A percentile compares a stretch with the other conserved stretches of the same genome.
phyloP scores from a whole-genome alignment of 2,329 filamentous ascomycete species.

The Diaporthe longicolla region DNA sequence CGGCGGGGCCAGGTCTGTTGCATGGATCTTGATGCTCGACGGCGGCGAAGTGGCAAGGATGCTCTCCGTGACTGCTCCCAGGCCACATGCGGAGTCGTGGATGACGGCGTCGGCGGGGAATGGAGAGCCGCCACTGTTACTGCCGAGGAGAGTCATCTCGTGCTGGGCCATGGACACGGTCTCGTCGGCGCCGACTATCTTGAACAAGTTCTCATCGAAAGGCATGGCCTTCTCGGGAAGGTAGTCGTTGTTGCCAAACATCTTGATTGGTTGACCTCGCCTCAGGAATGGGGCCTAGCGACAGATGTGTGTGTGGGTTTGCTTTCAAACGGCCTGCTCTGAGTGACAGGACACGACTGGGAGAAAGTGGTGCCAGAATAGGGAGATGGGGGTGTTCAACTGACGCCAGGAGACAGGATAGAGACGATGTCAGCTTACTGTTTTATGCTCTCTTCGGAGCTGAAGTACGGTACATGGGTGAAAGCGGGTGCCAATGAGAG shows the following conservation, averaged over 20 bases:
- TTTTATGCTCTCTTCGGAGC: neutral
- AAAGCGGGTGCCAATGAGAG: neutral
- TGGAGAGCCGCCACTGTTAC: neutral
- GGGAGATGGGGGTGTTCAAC: too few relatives aligned
- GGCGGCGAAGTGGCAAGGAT: slow-evolving; percentile 32
- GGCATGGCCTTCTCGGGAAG: slow-evolving; percentile 18
- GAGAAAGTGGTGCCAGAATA: too few relatives aligned
- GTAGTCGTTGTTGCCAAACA: neutral
- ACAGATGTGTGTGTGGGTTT: neutral
- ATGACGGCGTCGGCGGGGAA: slow-evolving; percentile 37
- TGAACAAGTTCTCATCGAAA: slow-evolving; percentile 16
- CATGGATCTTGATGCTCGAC: slow-evolving; percentile 29
- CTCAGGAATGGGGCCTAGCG: neutral
- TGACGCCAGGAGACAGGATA: too few relatives aligned
- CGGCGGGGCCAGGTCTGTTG: slow-evolving; percentile 39
- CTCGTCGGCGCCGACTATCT: slow-evolving; percentile 38
- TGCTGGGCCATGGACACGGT: slow-evolving; percentile 38
- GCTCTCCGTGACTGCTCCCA: slow-evolving; percentile 41
- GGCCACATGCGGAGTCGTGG: slow-evolving; percentile 42
- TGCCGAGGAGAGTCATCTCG: slow-evolving; percentile 39
- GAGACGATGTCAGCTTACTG: too few relatives aligned
- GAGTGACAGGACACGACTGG: too few relatives aligned
- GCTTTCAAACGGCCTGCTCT: neutral
- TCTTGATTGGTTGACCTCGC: neutral
- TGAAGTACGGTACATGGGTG: neutral